A percentile compares a stretch with the other conserved stretches of the same genome.
Evolutionary conservation across 805 yeast genomes (phyloP).

Genomic region (Candida cerambycidarum): DNA sequence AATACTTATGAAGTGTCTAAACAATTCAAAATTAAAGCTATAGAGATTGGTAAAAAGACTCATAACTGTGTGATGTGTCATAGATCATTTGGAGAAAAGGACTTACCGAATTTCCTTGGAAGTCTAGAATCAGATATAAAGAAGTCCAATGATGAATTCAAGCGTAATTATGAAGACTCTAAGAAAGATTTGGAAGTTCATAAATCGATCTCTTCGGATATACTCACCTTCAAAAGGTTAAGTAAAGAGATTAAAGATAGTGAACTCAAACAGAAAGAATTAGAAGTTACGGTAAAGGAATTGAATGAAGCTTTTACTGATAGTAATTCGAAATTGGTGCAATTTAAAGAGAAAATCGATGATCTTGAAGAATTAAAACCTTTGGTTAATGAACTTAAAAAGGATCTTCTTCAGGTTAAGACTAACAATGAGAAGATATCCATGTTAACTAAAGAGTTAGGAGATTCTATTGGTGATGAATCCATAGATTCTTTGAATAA

Average conservation of each 20-base stretch:
- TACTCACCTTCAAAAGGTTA: constrained; percentile 27
- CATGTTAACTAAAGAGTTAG: constrained; percentile 30
- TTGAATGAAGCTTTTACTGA: neutral
- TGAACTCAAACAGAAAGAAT: constrained; percentile 1
- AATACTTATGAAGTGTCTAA: constrained; percentile 70
- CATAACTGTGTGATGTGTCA: constrained; percentile 73
- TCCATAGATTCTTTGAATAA: constrained; percentile 49
- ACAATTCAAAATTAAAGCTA: constrained; percentile 68
- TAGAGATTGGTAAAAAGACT: constrained; percentile 55
- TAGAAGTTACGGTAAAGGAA: neutral
- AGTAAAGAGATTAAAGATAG: constrained; percentile 14
- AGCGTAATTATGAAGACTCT: constrained; percentile 28
- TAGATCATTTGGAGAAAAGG: constrained; percentile 54
- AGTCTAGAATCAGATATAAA: constrained; percentile 30
- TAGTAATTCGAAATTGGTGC: neutral
- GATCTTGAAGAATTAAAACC: constrained; percentile 10
- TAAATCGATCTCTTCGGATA: constrained; percentile 29
- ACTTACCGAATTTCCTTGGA: constrained; percentile 26
- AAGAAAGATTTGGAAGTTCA: constrained; percentile 31
- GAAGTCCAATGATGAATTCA: constrained; percentile 22
- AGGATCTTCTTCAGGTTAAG: constrained; percentile 32
- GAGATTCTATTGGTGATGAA: constrained; percentile 25
- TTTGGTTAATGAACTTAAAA: constrained; percentile 18
- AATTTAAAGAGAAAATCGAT: constrained; percentile 5
- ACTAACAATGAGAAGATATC: constrained; percentile 28